These are phyloP conservation scores for Fusarium subtropicale DNA, from an alignment of 2,329 filamentous ascomycete genomes.

Conservation along the genomic window DNA sequence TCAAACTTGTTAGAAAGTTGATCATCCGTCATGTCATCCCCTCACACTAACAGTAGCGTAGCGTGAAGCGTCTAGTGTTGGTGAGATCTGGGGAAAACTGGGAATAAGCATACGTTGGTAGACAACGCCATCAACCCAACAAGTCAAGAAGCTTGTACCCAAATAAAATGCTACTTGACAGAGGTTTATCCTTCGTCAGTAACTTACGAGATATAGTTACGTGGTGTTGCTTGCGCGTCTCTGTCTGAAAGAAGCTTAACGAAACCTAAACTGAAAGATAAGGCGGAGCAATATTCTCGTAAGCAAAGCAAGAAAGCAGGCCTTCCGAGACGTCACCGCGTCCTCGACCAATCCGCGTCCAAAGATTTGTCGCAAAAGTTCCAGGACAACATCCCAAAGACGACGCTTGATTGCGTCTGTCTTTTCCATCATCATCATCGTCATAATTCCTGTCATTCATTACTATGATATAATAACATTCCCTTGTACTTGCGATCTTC, in stretches of 20 bases:
- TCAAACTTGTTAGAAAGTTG: not conserved
- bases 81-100: not conserved
- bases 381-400: conserved; percentile 17
- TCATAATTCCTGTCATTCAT: conserved; percentile 1
- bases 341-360: conserved; percentile 11
- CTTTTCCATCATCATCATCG: not conserved
- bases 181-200: conserved; percentile 18
- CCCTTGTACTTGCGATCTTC: not conserved
- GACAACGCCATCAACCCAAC: not conserved
- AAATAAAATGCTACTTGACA: not conserved
- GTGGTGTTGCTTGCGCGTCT: conserved; percentile 27
- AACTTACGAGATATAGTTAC: conserved; percentile 11
- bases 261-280: not conserved
- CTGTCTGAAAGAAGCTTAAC: not conserved
- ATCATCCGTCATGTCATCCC: not conserved
- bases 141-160: not conserved
- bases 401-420: conserved; percentile 15
- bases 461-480: conserved; percentile 8
- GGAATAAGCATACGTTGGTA: conserved; percentile 3
- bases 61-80: not conserved
- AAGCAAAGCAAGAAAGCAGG: conserved; percentile 2
- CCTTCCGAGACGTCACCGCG: conserved; percentile 20
- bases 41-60: not conserved
- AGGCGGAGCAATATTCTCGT: conserved; percentile 21
- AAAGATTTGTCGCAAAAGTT: conserved; percentile 31